Base-by-base conservation (phyloP, 2,329 filamentous ascomycete species). In the Hawksworthiomyces lignivorus region DNA sequence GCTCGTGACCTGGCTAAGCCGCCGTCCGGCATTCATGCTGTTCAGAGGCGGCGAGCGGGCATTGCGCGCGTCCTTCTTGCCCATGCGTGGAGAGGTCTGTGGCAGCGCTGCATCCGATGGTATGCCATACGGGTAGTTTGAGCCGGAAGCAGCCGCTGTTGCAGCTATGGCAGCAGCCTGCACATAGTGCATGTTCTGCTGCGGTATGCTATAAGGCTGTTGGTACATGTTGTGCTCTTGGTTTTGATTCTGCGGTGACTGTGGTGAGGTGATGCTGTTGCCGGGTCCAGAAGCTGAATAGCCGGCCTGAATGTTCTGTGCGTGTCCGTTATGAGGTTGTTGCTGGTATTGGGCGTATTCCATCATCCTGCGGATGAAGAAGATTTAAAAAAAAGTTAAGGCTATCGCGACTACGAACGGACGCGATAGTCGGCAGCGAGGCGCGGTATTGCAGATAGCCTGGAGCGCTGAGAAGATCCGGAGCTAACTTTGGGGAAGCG, bases 141-240 rank as follows among this genome's bases (percentile, higher is more conserved):
- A 83, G 30, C 90, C 89, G 6, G 88, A 89, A 10, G 90, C 90
- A 2, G 90, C 89, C 15, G 90, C 90, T 1, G 89, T 95, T 18
- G 84, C 78, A 33, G 84, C 89, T 86, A 95, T 92, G 45, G 89
- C 89, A 37, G 90, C 89, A 12, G 88, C 88, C 62, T 94, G 87
- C 35, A 88, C 87, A 67, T 94, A 94, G 67, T 85, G 82, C 78
- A 94, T 87, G 55, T 73, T 73, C 54, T 80, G 73, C 50, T 82
- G 77, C 48, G 83, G 72, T 44, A 89, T 84, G 45, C 78, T 82
- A 59, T 88, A 90, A 50, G 79, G 72, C 60, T 84, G 77, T 56
- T 85, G 78, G 63, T 95, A 96, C 67, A 81, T 87, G 73, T 82
- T 86, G 65, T 84, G 82, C 37, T 69, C 68, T 52, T 80, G 73